A percentile compares a stretch with the other conserved stretches of the same genome.
Conservation (phyloP, 805 yeast species). For the Wickerhamiella alocasiicola region DNA sequence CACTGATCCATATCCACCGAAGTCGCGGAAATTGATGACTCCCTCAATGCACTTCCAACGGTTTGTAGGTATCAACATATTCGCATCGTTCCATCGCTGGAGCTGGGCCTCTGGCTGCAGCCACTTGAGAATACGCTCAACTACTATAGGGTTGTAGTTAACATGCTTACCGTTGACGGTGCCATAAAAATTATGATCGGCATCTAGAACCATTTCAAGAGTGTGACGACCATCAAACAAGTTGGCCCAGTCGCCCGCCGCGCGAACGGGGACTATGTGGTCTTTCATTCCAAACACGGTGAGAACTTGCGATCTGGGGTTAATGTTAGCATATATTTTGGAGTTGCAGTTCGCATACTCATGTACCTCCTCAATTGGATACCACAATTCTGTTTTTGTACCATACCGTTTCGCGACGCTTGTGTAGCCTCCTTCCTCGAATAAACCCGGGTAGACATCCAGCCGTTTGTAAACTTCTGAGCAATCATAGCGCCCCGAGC, state of each 20-base stretch:
- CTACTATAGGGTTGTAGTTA: slow-evolving; percentile 48
- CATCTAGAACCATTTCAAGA: slow-evolving; percentile 46
- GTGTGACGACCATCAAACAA: slow-evolving; percentile 44
- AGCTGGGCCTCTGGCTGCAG: slow-evolving; percentile 35
- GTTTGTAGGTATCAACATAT: slow-evolving; percentile 29
- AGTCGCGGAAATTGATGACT: slow-evolving; percentile 59
- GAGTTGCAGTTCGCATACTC: slow-evolving; percentile 27
- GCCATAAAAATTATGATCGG: slow-evolving; percentile 71
- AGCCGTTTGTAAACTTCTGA: slow-evolving; percentile 3
- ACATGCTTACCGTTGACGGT: slow-evolving; percentile 25
- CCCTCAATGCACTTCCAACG: slow-evolving; percentile 59
- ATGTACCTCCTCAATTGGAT: slow-evolving; percentile 34
- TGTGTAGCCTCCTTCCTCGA: slow-evolving; percentile 22
- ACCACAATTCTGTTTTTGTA: slow-evolving; percentile 29
- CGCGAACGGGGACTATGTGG: slow-evolving; percentile 51
- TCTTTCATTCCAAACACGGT: slow-evolving; percentile 66
- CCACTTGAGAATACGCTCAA: slow-evolving; percentile 38
- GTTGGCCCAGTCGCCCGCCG: slow-evolving; percentile 48
- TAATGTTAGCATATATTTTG: slow-evolving; percentile 7
- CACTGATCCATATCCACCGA: slow-evolving; percentile 58
- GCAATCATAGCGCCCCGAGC: slow-evolving; percentile 51
- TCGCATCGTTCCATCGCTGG: slow-evolving; percentile 36
- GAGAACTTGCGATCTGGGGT: slow-evolving; percentile 39
- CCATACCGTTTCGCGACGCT: slow-evolving; percentile 39
- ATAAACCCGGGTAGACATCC: slow-evolving; percentile 1